Conservation (phyloP, 441 rosid species). For the Mallotus repandus region DNA sequence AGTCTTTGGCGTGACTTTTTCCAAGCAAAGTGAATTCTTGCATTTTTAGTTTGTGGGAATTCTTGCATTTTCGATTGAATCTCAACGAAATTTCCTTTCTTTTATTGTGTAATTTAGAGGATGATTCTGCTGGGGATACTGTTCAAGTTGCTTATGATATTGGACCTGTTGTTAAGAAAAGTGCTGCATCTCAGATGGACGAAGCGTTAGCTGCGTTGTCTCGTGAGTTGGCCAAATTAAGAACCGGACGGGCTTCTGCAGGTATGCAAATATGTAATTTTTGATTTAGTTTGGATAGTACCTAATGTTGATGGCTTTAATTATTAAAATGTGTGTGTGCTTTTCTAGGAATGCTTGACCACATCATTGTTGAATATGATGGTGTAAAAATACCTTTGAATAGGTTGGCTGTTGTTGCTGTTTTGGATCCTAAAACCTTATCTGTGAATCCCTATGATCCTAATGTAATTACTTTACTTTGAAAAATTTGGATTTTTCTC, state of each 20-base stretch:
- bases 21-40: too few species aligned
- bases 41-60: too few species aligned
- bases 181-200: constrained; percentile 77
- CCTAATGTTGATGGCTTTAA: constrained; percentile 6
- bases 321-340: constrained; percentile 10
- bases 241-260: constrained; percentile 88
- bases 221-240: constrained; percentile 67
- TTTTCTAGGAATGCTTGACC: constrained; percentile 85
- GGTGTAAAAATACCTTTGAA: constrained; percentile 75
- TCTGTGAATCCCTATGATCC: constrained; percentile 75
- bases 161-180: constrained; percentile 64
- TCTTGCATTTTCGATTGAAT: background rate
- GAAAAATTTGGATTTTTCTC: background rate
- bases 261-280: constrained; percentile 31
- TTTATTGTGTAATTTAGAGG: constrained; percentile 10
- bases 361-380: constrained; percentile 74
- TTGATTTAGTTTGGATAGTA: background rate
- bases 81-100: background rate
- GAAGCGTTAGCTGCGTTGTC: constrained; percentile 77
- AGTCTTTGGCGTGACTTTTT: too few species aligned
- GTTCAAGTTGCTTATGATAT: constrained; percentile 53
- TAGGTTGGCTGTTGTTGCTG: constrained; percentile 84
- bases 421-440: constrained; percentile 62
- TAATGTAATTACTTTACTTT: constrained; percentile 33
- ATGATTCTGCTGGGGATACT: constrained; percentile 29